Evolutionary conservation across 495 filamentous ascomycete genomes (phyloP), one percentile per base, ranked within the genome.

Genomic region (Penicillium paradoxum): DNA sequence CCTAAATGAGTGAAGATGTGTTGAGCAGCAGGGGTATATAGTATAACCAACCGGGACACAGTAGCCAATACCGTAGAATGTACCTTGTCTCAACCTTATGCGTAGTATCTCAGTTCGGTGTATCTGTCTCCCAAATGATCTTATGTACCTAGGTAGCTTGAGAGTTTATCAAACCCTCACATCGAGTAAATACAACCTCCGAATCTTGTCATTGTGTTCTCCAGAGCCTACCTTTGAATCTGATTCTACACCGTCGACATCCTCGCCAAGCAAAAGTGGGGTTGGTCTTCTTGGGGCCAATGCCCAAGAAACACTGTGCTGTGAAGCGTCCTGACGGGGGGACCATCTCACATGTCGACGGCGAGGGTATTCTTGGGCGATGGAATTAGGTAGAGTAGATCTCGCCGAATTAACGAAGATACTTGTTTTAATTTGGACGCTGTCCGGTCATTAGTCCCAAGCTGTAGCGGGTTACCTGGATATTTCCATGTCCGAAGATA

Each of bases 131-230:
- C 19, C 13, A 50, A 32, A n/a, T n/a, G n/a, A n/a, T n/a, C n/a
- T n/a, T n/a, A n/a, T n/a, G n/a, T n/a, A n/a, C 6, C 9, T 27
- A 19, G 4, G 33, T 27, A 21, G 5, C 13, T 10, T 48, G 15
- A 38, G 10, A 17, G 15, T 22, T 22, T 27, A 34, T 18, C 30
- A 25, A 50, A 25, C 29, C 39, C 54, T 52, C 51, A 42, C 32
- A 57, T n/a, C 13, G 22, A 25, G 10, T 8, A 24, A 39, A 57
- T 61, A 51, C 58, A 57, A 61, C 58, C 54, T 50, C 36, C 27
- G 37, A 45, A 38, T 8, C 38, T 55, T 53, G 33, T 47, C 54
- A 57, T 57, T 51, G 58, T 42, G 55, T 57, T 48, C 45, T 54
- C 17, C 2, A 2, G 3, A 27, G 25, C 8, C 3, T 17, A n/a